Conservation (phyloP, 2,329 filamentous ascomycete genomes). For the Aspergillus calidoustus region DNA sequence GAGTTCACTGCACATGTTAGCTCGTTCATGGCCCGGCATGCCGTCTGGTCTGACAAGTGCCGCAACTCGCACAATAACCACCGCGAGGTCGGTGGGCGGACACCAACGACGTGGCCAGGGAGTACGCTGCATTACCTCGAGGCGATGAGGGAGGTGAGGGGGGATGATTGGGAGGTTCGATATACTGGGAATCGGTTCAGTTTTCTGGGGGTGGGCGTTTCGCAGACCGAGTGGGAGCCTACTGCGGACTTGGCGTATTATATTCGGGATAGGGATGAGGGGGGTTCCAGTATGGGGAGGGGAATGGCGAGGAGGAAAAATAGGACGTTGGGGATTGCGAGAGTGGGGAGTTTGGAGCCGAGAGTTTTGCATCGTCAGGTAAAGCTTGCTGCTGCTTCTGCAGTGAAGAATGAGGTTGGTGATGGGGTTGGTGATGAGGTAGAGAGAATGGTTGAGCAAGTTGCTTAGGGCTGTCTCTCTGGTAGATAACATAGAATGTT, state of each 20-base stretch:
- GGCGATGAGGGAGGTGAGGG: conserved; percentile 19
- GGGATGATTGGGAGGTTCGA: conserved; percentile 27
- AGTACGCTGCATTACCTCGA: conserved; percentile 29
- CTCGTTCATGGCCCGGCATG: conserved; percentile 32
- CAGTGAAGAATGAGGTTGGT: neutral
- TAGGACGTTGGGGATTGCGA: neutral
- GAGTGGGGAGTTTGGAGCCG: neutral
- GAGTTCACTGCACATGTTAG: conserved; percentile 39
- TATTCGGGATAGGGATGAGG: neutral
- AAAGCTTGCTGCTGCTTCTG: neutral
- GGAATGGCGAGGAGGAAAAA: neutral
- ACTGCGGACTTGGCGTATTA: neutral
- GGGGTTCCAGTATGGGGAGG: no score
- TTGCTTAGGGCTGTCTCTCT: neutral
- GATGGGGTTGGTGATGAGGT: no score
- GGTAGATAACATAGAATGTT: no score
- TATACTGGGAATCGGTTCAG: conserved; percentile 23
- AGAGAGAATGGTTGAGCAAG: neutral
- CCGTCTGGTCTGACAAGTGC: conserved; percentile 40
- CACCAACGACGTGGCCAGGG: conserved; percentile 29
- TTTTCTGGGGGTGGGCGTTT: conserved; percentile 27
- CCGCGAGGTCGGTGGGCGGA: conserved; percentile 20
- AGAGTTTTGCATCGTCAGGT: neutral
- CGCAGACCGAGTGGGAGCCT: conserved; percentile 33
- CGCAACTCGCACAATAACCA: conserved; percentile 43